phyloP scores from a whole-genome alignment of 2,329 filamentous ascomycete genomes.

The Phaeosphaeria sp. region DNA sequence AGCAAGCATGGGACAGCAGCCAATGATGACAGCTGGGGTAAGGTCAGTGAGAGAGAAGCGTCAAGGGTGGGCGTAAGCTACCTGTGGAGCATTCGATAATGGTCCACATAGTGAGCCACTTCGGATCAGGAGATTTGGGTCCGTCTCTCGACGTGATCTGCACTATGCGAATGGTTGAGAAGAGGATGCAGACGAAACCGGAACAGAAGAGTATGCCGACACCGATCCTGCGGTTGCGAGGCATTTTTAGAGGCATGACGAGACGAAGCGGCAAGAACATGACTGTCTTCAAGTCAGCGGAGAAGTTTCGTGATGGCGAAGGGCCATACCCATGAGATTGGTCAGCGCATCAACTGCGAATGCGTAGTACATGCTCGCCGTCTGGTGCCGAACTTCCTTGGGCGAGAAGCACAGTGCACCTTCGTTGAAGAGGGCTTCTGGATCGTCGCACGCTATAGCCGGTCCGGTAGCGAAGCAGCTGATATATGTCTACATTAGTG shows the following conservation, averaged over 20 bases:
- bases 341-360: constrained; percentile 47
- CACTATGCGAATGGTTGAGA: constrained; percentile 38
- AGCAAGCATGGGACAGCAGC: constrained; percentile 29
- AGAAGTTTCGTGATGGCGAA: background rate
- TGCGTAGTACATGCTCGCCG: constrained; percentile 45
- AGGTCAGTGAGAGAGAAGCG: background rate
- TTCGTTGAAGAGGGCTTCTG: constrained; percentile 33
- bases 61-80: constrained; percentile 14
- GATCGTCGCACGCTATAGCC: constrained; percentile 43
- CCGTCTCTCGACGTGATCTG: constrained; percentile 41
- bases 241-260: constrained; percentile 48
- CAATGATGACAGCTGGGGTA: constrained; percentile 31
- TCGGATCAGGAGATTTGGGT: constrained; percentile 34
- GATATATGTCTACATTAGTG: constrained; percentile 39
- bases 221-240: constrained; percentile 40
- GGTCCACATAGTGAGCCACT: constrained; percentile 49
- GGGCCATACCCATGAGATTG: constrained; percentile 43
- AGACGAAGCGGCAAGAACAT: constrained; percentile 49
- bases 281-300: constrained; percentile 26
- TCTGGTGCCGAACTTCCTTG: constrained; percentile 38
- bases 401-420: constrained; percentile 31
- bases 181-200: constrained; percentile 35
- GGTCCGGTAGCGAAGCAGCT: constrained; percentile 47
- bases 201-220: constrained; percentile 36
- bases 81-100: constrained; percentile 47